Evolutionary conservation across 305 asterid species (phyloP).

Genomic region (Solanum hybrid): DNA sequence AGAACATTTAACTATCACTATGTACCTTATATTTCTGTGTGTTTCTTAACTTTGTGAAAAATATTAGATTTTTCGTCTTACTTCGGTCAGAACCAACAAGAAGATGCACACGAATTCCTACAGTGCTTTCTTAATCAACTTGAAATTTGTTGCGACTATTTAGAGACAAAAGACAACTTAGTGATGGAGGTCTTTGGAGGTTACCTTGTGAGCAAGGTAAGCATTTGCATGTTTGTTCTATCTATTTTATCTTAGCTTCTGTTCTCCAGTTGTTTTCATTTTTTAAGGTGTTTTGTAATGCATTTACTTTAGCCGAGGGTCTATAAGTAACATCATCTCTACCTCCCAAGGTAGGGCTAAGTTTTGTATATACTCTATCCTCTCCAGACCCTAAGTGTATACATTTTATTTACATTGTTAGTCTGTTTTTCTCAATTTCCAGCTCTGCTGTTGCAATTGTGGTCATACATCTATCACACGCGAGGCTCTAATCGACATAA

Average conservation of each 20-base stretch:
- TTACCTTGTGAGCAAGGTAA: not conserved
- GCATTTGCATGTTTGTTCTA: not conserved
- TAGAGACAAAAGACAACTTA: not conserved
- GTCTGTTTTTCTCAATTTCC: not conserved
- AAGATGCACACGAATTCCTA: not conserved
- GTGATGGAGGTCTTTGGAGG: not conserved
- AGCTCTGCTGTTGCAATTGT: not conserved
- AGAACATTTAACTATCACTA: not conserved
- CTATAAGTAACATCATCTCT: not conserved
- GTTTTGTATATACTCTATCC: no score
- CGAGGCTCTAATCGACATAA: not conserved
- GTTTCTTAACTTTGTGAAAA: not conserved
- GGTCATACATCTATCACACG: not conserved
- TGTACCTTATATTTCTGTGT: not conserved
- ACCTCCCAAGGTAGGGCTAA: not conserved
- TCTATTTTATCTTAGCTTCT: not conserved
- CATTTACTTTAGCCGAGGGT: not conserved
- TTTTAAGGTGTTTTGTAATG: no score
- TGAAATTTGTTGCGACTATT: not conserved
- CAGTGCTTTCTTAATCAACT: not conserved
- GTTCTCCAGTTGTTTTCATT: not conserved
- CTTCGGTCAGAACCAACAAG: no score
- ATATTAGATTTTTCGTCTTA: no score
- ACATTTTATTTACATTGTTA: not conserved
- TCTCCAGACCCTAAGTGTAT: not conserved